phyloP scores from a whole-genome alignment of 2,329 filamentous ascomycete species.

The Cercospora beticola region DNA sequence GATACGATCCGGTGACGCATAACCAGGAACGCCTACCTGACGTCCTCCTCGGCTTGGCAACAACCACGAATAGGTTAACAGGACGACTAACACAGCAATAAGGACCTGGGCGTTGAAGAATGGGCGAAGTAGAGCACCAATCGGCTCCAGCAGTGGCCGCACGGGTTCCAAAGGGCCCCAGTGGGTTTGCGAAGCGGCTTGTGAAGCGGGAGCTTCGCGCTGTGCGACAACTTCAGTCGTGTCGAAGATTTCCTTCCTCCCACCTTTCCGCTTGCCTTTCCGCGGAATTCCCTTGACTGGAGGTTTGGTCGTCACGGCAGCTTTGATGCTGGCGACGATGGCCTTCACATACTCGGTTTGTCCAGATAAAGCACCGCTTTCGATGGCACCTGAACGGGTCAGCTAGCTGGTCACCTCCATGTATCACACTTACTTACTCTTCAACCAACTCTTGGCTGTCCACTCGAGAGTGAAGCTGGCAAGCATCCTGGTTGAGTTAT shows the following conservation, averaged over 20 bases:
- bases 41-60: constrained; percentile 35
- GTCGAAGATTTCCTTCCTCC: constrained; percentile 53
- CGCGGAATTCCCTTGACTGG: constrained; percentile 48
- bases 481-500: constrained; percentile 79
- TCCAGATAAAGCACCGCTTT: constrained; percentile 90
- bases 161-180: constrained; percentile 86
- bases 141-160: constrained; percentile 65
- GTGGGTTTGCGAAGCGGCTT: constrained; percentile 43
- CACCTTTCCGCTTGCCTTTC: constrained; percentile 51
- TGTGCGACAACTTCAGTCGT: constrained; percentile 43
- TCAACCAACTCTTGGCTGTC: constrained; percentile 97
- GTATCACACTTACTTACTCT: constrained; percentile 59
- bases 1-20: constrained; percentile 62
- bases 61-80: constrained; percentile 72
- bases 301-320: constrained; percentile 66
- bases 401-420: not conserved
- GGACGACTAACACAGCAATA: constrained; percentile 69
- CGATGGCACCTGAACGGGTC: constrained; percentile 71
- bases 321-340: constrained; percentile 70
- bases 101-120: constrained; percentile 75
- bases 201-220: constrained; percentile 31
- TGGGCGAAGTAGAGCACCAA: constrained; percentile 67
- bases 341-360: constrained; percentile 81
- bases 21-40: constrained; percentile 42
- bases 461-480: constrained; percentile 92